Conservation (phyloP, 2,329 filamentous ascomycete genomes). For the Paecilomyces niveus region DNA sequence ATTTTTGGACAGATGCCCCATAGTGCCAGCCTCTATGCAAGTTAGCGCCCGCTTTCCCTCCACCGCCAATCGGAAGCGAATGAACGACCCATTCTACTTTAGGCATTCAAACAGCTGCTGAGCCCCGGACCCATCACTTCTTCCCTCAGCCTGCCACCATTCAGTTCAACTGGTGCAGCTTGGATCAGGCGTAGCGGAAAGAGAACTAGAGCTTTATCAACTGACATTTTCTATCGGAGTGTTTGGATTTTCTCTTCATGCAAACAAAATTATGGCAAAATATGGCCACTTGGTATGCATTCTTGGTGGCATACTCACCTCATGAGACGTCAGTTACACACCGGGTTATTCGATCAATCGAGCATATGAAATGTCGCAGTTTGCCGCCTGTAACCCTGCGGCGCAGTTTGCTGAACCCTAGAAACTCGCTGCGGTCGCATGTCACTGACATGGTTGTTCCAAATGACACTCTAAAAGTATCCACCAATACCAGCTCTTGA, state of each 20-base stretch:
- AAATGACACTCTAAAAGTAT: not conserved
- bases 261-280: not conserved
- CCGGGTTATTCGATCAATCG: not conserved
- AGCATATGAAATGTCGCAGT: not conserved
- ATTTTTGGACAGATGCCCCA: conserved; percentile 6
- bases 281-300: not conserved
- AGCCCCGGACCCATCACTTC: not conserved
- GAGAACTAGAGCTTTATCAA: too few species aligned
- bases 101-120: not conserved
- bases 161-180: not conserved
- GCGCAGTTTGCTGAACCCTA: not conserved
- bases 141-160: not conserved
- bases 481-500: not conserved
- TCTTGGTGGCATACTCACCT: not conserved
- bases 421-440: not conserved
- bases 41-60: conserved; percentile 1
- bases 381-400: not conserved
- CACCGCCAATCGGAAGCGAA: conserved; percentile 1
- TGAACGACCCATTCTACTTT: not conserved
- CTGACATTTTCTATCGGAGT: not conserved
- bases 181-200: not conserved
- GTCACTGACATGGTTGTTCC: not conserved
- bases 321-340: not conserved
- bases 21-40: not conserved
- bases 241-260: not conserved